Evolutionary conservation across 164 flowering plant species (phyloP).

Genomic region (Kingdonia uniflora): DNA sequence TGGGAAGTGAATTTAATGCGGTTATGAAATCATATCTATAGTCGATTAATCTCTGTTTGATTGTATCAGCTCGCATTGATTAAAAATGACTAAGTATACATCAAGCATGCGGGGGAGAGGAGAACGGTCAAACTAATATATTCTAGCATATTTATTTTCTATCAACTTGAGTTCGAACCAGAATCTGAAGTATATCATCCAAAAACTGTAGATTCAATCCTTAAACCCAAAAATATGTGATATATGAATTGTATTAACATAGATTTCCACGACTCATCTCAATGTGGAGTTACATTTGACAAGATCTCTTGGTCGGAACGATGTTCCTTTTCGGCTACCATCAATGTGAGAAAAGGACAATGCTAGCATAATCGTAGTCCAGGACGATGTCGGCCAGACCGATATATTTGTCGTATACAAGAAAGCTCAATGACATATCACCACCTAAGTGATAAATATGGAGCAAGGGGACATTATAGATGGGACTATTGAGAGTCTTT

Average conservation of each 20-base stretch:
- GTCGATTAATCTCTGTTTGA: constrained; percentile 21
- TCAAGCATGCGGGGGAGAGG: too few relatives aligned
- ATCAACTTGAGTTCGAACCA: neutral
- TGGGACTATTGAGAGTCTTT: constrained; percentile 6
- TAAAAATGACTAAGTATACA: neutral
- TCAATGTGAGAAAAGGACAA: neutral
- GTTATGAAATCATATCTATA: constrained; percentile 37
- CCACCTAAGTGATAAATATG: constrained; percentile 1
- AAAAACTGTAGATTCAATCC: neutral
- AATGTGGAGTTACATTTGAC: neutral
- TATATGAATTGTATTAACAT: too few relatives aligned
- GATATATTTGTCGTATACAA: constrained; percentile 1
- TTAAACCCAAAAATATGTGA: neutral
- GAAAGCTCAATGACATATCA: constrained; percentile 3
- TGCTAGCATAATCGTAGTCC: neutral
- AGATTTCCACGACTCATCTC: neutral
- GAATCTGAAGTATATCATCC: neutral
- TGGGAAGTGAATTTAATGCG: constrained; percentile 12
- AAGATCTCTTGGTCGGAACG: neutral
- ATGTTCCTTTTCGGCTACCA: neutral
- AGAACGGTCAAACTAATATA: too few relatives aligned
- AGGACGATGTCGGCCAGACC: neutral
- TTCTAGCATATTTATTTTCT: too few relatives aligned
- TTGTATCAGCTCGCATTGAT: constrained; percentile 3
- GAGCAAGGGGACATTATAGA: neutral